A percentile compares a stretch with the other conserved stretches of the same genome.
Conservation (phyloP, 2,329 filamentous ascomycete species). For the Phoma sp. region DNA sequence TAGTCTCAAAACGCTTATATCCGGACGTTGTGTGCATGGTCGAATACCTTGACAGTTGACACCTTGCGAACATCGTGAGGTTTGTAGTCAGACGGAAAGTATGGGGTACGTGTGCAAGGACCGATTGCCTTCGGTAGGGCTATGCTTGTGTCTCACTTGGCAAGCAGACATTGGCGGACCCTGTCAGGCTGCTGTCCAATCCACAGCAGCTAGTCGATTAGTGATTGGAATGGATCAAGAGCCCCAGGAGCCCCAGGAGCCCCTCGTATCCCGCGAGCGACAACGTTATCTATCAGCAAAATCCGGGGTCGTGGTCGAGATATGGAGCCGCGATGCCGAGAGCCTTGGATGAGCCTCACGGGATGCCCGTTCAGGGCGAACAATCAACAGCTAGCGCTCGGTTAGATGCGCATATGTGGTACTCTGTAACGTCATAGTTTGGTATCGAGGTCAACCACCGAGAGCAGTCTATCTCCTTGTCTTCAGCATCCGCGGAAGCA, state of each 20-base stretch:
- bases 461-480: neutral
- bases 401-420: constrained; percentile 5
- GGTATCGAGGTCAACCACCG: constrained; percentile 9
- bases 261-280: neutral
- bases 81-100: neutral
- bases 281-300: neutral
- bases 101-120: neutral
- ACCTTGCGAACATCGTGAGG: neutral
- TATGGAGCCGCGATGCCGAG: neutral
- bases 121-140: neutral
- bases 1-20: constrained; percentile 1
- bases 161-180: constrained; percentile 1
- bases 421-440: constrained; percentile 9
- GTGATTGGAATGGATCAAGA: no score
- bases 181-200: constrained; percentile 3
- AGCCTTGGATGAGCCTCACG: neutral
- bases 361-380: constrained; percentile 3
- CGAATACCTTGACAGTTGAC: neutral
- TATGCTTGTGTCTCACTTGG: constrained; percentile 10
- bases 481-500: neutral
- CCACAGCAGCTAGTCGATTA: neutral
- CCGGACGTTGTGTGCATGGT: neutral
- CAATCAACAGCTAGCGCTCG: constrained; percentile 15
- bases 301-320: neutral
- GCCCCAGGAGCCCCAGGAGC: no score